Percentiles rank a stretch among this genome's conserved stretches.
phyloP scores from a whole-genome alignment of 371 early-diverging fungal species.

The Funneliformis caledonium region DNA sequence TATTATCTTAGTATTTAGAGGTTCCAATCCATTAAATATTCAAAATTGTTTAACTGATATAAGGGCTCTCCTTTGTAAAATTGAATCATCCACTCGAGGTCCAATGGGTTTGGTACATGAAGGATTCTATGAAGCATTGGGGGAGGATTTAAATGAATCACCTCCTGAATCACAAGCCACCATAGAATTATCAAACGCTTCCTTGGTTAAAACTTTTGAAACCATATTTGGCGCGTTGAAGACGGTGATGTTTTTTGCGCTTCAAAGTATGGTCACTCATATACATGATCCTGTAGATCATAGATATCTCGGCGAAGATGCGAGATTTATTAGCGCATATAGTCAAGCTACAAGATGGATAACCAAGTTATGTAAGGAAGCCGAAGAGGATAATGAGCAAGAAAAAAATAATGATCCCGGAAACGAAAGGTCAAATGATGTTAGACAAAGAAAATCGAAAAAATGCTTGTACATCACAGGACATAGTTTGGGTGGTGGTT shows the following conservation, averaged over 20 bases:
- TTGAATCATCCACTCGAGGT: neutral
- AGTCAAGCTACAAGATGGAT: neutral
- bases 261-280: neutral
- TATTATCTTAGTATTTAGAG: neutral
- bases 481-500: neutral
- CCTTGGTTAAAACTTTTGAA: neutral
- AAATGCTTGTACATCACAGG: neutral
- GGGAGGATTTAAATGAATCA: neutral
- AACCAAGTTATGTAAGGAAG: neutral
- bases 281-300: neutral
- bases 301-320: neutral
- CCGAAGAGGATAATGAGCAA: too few species aligned
- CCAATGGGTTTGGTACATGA: neutral
- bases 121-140: constrained; percentile 7
- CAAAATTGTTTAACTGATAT: constrained; percentile 11
- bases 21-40: neutral
- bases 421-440: neutral
- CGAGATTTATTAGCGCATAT: neutral
- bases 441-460: neutral
- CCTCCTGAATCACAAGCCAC: neutral
- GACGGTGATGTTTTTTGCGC: neutral
- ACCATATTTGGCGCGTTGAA: neutral
- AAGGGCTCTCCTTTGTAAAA: neutral
- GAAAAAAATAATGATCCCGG: neutral
- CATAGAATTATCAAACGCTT: neutral